A percentile compares a stretch with the other conserved stretches of the same genome.
Conservation (phyloP, 345 rosid genomes). For the Sapria himalayana region DNA sequence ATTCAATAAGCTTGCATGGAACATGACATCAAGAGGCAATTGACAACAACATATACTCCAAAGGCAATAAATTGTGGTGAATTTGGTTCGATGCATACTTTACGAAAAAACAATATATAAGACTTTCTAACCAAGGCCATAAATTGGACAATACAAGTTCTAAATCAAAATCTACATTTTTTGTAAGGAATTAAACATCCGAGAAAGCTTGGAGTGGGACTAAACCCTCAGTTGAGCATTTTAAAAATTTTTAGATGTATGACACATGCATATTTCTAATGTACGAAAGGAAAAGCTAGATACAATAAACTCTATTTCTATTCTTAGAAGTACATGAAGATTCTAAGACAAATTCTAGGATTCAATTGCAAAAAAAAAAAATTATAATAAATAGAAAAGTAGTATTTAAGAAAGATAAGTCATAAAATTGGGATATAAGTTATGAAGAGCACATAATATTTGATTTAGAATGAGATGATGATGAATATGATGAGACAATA, state of each 20-base stretch:
- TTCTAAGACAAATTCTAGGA: constrained; percentile 3
- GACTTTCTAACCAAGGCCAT: neutral
- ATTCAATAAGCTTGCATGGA: neutral
- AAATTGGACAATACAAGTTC: no score
- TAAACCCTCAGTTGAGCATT: neutral
- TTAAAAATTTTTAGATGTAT: neutral
- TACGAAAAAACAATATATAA: neutral
- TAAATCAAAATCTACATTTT: neutral
- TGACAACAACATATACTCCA: neutral
- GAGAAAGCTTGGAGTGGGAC: neutral
- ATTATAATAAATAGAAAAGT: neutral
- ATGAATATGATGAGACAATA: no score
- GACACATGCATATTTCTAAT: neutral
- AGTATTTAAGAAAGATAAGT: constrained; percentile 1
- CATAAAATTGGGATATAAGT: neutral
- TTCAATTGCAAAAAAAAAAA: neutral
- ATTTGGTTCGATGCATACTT: neutral
- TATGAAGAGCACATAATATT: neutral
- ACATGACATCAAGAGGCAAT: neutral
- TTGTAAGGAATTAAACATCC: neutral
- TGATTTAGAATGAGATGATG: neutral
- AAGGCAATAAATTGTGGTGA: no score
- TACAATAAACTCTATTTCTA: neutral
- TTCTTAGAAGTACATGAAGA: constrained; percentile 3
- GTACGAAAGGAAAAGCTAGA: neutral